phyloP scores from a whole-genome alignment of 495 filamentous ascomycete genomes.

The Aspergillus steynii region DNA sequence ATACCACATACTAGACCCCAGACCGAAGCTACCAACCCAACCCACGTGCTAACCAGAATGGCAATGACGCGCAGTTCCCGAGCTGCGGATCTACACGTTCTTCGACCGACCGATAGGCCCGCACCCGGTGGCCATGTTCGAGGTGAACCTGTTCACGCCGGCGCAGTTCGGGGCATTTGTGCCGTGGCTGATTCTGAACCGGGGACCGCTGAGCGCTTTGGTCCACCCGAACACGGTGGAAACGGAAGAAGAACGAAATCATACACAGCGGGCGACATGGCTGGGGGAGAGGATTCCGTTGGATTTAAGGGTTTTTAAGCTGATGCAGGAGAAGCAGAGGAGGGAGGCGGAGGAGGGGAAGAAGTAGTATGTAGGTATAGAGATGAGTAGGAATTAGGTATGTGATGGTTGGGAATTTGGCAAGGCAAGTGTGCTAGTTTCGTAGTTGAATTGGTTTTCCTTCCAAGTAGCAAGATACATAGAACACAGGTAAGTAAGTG shows the following conservation, averaged over 20 bases:
- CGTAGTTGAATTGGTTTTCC: too few species aligned
- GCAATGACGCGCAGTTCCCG: constrained; percentile 59
- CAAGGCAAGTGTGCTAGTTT: too few species aligned
- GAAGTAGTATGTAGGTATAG: background rate
- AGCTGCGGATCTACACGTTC: constrained; percentile 77
- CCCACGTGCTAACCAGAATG: background rate
- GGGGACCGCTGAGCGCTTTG: constrained; percentile 77
- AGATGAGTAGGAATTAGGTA: background rate
- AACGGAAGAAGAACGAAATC: constrained; percentile 59
- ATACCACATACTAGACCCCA: too few species aligned
- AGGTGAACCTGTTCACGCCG: constrained; percentile 85
- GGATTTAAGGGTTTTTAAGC: constrained; percentile 62
- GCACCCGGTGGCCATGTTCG: constrained; percentile 84
- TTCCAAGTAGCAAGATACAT: too few species aligned
- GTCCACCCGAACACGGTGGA: constrained; percentile 77
- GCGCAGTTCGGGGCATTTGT: constrained; percentile 87
- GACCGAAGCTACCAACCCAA: too few species aligned
- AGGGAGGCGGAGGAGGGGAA: constrained; percentile 16
- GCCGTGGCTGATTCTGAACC: constrained; percentile 79
- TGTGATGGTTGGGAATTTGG: too few species aligned
- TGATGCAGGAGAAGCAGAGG: constrained; percentile 34
- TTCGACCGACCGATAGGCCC: constrained; percentile 80
- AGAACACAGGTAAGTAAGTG: too few species aligned
- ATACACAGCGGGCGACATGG: constrained; percentile 83
- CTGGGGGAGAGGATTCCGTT: constrained; percentile 73